phyloP scores from a whole-genome alignment of 225 moss, liverwort and hornwort genomes.

The Pseudisothecium myosuroides region DNA sequence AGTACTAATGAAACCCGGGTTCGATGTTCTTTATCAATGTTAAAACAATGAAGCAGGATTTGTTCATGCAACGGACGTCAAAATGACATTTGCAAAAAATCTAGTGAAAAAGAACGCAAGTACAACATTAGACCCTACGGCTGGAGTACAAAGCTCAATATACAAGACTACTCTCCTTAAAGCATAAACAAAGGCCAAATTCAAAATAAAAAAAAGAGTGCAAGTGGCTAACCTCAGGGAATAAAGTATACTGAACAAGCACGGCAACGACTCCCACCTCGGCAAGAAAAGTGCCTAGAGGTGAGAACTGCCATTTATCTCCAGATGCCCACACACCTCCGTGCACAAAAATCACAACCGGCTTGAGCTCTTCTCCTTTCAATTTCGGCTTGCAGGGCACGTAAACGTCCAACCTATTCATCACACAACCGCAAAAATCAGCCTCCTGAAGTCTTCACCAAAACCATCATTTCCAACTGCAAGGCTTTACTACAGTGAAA shows the following conservation, averaged over 20 bases:
- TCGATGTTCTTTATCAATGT: neutral
- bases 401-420: conserved; percentile 65
- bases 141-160: neutral
- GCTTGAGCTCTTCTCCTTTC: conserved; percentile 10
- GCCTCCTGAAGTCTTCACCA: neutral
- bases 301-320: conserved; percentile 74
- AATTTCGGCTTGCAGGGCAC: conserved; percentile 18
- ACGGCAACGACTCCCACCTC: conserved; percentile 68
- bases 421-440: neutral
- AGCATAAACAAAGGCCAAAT: neutral
- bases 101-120: neutral
- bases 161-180: neutral
- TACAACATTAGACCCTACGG: neutral
- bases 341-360: conserved; percentile 77
- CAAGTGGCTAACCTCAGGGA: conserved; percentile 44
- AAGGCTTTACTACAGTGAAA: neutral
- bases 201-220: neutral
- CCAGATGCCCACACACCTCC: conserved; percentile 96
- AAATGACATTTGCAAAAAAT: neutral
- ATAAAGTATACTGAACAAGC: conserved; percentile 75
- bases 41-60: neutral
- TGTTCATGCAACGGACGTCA: neutral
- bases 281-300: conserved; percentile 66
- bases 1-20: neutral
- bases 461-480: neutral